Evolutionary conservation across 495 filamentous ascomycete genomes (phyloP), one percentile per base, ranked within the genome.

Genomic region (Neurospora sp.): DNA sequence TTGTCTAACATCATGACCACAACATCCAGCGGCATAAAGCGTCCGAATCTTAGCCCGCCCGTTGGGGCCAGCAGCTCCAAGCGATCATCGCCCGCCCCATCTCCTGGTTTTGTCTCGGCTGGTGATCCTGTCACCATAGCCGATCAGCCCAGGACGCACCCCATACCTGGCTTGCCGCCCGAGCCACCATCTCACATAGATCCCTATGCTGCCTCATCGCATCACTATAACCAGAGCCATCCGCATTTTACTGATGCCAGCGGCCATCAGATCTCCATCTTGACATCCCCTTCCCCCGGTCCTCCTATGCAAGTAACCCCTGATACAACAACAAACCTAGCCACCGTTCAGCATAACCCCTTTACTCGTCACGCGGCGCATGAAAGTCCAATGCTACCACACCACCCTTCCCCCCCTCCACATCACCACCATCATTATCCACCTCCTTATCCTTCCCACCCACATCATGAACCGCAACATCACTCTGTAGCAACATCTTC

Each of bases 221-320:
- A 77, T 75, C 75, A 44, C 75, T 61, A 61, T 61, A 61, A 61
- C 14, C 53, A 61, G 27, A 61, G 53, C 4, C 53, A 8, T 16
- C 14, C 53, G 5, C 69, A 81, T 12, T 86, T 79, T 72, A 75
- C 80, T 59, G 80, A 84, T 41, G 76, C 79, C 10, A 65, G 53
- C 68, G 59, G 69, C 16, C 77, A 79, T 68, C 78, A 80, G 40
- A 80, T 84, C 70, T 79, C 83, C 69, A 71, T 81, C 39, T 59
- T 78, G 37, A 70, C 75, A 2, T 71, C 73, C 12, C 40, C 74
- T 48, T 41, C 70, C 22, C 72, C 73, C 69, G 72, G 68, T 70
- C 74, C 53, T 61, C 74, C 53, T 7, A 31, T 61, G 53, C 53
- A 61, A 22, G 53, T 61, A 61, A 35, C 53, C 12, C 48, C 70